Evolutionary conservation across 805 yeast genomes (phyloP).

Genomic region (Zygosaccharomyces rouxii): DNA sequence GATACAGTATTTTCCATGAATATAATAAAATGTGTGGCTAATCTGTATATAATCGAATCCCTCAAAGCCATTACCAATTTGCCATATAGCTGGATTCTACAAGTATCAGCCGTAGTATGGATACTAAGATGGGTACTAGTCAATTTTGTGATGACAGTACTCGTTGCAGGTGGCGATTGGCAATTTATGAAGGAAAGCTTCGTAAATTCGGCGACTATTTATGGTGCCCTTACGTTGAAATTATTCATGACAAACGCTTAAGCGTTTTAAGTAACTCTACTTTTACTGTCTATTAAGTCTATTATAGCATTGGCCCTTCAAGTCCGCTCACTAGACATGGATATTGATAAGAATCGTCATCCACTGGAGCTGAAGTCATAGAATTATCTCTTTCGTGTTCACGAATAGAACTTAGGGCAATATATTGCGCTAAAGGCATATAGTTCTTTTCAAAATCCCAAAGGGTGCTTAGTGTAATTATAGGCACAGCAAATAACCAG

Average conservation of each 20-base stretch:
- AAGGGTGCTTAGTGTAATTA: slow-evolving; percentile 57
- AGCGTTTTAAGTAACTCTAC: not conserved
- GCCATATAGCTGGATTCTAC: slow-evolving; percentile 24
- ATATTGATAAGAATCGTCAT: slow-evolving; percentile 59
- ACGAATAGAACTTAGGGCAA: slow-evolving; percentile 79
- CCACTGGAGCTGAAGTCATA: slow-evolving; percentile 19
- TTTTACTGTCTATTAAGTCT: not conserved
- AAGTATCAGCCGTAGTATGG: slow-evolving; percentile 19
- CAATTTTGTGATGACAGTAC: slow-evolving; percentile 21
- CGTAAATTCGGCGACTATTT: slow-evolving; percentile 8
- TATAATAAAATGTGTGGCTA: slow-evolving; percentile 56
- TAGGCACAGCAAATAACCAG: slow-evolving; percentile 69
- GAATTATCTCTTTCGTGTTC: slow-evolving; percentile 38
- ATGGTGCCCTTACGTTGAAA: not conserved
- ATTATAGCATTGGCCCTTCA: slow-evolving; percentile 82
- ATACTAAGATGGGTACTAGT: slow-evolving; percentile 19
- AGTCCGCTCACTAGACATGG: slow-evolving; percentile 65
- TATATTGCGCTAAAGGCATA: slow-evolving; percentile 75
- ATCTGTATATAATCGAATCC: slow-evolving; percentile 63
- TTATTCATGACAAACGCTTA: not conserved
- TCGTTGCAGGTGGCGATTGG: slow-evolving; percentile 19
- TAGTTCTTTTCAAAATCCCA: slow-evolving; percentile 82
- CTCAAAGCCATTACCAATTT: slow-evolving; percentile 42
- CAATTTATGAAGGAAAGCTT: slow-evolving; percentile 8
- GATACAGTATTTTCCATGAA: slow-evolving; percentile 67